These are phyloP conservation scores for Russula olivacea DNA, from an alignment of 768 basidiomycete species.

Conservation along the genomic window DNA sequence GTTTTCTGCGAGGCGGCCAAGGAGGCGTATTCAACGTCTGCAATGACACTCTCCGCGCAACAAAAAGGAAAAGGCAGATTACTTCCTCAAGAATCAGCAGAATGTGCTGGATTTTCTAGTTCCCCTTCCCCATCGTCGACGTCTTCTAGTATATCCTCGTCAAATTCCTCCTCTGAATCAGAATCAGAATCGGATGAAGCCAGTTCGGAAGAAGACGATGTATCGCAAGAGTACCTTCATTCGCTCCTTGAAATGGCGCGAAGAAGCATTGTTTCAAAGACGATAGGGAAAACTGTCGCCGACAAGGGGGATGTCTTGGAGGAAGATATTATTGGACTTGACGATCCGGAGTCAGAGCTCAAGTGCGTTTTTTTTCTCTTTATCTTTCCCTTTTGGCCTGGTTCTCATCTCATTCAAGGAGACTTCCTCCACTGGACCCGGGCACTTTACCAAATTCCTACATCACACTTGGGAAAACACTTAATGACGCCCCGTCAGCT, in stretches of 20 bases:
- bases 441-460: slow-evolving; percentile 60
- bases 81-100: neutral
- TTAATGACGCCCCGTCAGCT: slow-evolving; percentile 40
- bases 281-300: slow-evolving; percentile 17
- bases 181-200: slow-evolving; percentile 30
- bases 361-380: slow-evolving; percentile 32
- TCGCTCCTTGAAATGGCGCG: slow-evolving; percentile 59
- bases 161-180: slow-evolving; percentile 28
- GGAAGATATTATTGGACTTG: slow-evolving; percentile 53
- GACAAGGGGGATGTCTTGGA: slow-evolving; percentile 29
- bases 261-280: slow-evolving; percentile 35
- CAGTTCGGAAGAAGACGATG: slow-evolving; percentile 35
- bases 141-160: slow-evolving; percentile 7
- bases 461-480: slow-evolving; percentile 46
- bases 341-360: slow-evolving; percentile 30
- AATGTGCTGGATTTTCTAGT: neutral
- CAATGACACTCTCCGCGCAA: slow-evolving; percentile 21
- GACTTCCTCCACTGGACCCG: slow-evolving; percentile 60
- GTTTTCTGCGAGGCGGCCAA: too few species aligned
- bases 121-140: slow-evolving; percentile 24
- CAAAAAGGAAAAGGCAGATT: slow-evolving; percentile 45
- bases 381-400: neutral
- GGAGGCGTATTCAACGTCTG: too few species aligned
- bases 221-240: slow-evolving; percentile 55
- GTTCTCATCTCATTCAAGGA: slow-evolving; percentile 33